Percentiles rank a stretch among this genome's conserved stretches.
Conservation (phyloP, 768 basidiomycete genomes). For the Nidularia sp. region DNA sequence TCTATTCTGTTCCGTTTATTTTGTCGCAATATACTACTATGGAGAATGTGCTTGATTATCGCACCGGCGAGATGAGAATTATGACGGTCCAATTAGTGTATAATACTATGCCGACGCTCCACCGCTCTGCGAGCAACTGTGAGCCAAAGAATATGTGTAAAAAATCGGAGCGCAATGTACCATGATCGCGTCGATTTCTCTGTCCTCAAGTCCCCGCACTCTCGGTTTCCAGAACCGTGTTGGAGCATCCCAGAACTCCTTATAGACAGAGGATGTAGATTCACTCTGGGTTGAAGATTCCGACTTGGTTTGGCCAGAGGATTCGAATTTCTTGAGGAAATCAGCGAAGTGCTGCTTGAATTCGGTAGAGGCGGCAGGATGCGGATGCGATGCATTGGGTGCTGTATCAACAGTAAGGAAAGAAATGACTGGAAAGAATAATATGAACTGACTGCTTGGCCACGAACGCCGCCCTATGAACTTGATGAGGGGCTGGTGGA, state of each 20-base stretch:
- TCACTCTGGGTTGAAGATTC: slow-evolving; percentile 9
- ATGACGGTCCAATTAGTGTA: too few species aligned
- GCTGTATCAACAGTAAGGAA: slow-evolving; percentile 9
- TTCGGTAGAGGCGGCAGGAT: slow-evolving; percentile 68
- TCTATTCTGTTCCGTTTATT: not conserved
- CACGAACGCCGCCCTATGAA: slow-evolving; percentile 58
- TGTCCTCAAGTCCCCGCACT: slow-evolving; percentile 42
- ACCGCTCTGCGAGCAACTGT: too few species aligned
- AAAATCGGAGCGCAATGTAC: slow-evolving; percentile 29
- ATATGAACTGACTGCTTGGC: slow-evolving; percentile 35
- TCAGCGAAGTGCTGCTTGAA: slow-evolving; percentile 45
- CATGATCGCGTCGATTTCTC: slow-evolving; percentile 64
- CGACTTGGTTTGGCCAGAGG: slow-evolving; percentile 9
- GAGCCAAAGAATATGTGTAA: too few species aligned
- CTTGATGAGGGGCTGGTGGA: slow-evolving; percentile 56
- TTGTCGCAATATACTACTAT: not conserved
- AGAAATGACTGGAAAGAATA: not conserved
- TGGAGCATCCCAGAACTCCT: slow-evolving; percentile 68
- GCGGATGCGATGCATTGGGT: slow-evolving; percentile 43
- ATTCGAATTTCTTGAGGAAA: slow-evolving; percentile 32
- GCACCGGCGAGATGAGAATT: too few species aligned
- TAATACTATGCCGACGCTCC: too few species aligned
- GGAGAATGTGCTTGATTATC: too few species aligned
- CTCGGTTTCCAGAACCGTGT: slow-evolving; percentile 50
- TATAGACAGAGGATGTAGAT: slow-evolving; percentile 16